Percentiles rank a stretch among this genome's conserved stretches.
phyloP scores from a whole-genome alignment of 441 rosid species.

The Pelargonium australe region DNA sequence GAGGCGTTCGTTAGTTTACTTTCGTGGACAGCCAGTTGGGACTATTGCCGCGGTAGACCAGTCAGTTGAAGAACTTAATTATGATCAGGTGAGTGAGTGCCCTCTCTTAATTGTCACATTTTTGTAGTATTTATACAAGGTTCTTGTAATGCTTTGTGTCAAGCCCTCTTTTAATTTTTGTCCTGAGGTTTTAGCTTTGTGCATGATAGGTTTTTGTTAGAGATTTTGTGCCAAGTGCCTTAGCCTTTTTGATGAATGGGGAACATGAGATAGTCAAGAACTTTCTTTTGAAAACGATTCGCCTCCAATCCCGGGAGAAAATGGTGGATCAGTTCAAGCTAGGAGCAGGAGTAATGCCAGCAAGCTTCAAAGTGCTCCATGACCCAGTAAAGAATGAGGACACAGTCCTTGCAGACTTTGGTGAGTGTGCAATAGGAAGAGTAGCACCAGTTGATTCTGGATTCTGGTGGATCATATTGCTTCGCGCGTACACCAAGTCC shows the following conservation, averaged over 20 bases:
- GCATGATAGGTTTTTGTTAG: constrained; percentile 65
- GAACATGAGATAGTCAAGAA: constrained; percentile 79
- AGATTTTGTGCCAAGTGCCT: constrained; percentile 89
- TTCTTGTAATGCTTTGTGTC: too few relatives aligned
- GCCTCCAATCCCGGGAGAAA: constrained; percentile 89
- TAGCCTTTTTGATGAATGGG: constrained; percentile 85
- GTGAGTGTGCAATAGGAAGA: constrained; percentile 94
- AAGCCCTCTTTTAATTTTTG: too few relatives aligned
- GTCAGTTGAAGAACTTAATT: constrained; percentile 74
- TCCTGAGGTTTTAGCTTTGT: too few relatives aligned
- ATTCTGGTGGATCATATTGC: constrained; percentile 95
- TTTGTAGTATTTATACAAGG: too few relatives aligned
- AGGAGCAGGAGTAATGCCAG: constrained; percentile 96
- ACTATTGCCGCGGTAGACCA: constrained; percentile 79
- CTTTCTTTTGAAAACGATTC: constrained; percentile 79
- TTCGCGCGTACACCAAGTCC: constrained; percentile 83
- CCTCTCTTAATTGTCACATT: neutral
- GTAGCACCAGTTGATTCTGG: constrained; percentile 97
- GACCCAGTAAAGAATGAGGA: constrained; percentile 70
- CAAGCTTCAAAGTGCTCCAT: constrained; percentile 85
- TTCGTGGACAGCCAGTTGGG: constrained; percentile 82
- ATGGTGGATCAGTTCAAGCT: constrained; percentile 88
- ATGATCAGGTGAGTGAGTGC: constrained; percentile 75
- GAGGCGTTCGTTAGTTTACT: constrained; percentile 52
- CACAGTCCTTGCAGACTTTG: constrained; percentile 80